Evolutionary conservation across 306 rosid genomes (phyloP).

Genomic region (Prunus mume): DNA sequence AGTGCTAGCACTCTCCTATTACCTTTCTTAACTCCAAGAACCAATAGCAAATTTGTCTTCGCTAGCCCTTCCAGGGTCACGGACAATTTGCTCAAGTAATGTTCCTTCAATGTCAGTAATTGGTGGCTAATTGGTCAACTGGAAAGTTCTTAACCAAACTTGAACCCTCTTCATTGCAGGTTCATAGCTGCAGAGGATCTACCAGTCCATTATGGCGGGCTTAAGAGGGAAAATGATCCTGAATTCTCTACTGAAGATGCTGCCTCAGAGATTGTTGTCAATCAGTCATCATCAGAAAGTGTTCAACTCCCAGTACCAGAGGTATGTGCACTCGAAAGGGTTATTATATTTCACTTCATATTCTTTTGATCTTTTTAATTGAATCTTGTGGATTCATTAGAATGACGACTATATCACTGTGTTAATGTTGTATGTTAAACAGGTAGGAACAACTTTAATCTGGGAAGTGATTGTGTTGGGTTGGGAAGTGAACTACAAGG

Average conservation of each 20-base stretch:
- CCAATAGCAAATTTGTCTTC: constrained; percentile 70
- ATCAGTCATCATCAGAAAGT: constrained; percentile 52
- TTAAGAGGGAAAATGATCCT: constrained; percentile 61
- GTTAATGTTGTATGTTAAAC: neutral
- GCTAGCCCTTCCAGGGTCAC: constrained; percentile 72
- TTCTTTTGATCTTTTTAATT: neutral
- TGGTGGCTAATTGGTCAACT: too few species aligned
- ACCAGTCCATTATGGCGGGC: constrained; percentile 75
- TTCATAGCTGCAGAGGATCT: constrained; percentile 66
- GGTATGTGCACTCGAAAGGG: constrained; percentile 32
- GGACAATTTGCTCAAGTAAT: constrained; percentile 25
- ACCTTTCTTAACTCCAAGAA: constrained; percentile 66
- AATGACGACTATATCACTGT: neutral
- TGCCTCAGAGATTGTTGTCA: constrained; percentile 53
- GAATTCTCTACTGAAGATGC: constrained; percentile 53
- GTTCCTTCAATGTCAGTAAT: neutral
- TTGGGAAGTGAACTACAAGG: constrained; percentile 72
- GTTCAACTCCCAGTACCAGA: constrained; percentile 55
- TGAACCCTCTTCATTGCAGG: constrained; percentile 30
- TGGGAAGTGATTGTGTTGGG: constrained; percentile 79
- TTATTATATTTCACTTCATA: too few species aligned
- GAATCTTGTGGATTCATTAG: neutral
- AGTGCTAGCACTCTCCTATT: constrained; percentile 21
- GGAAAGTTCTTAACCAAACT: neutral
- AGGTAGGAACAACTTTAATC: constrained; percentile 38